A percentile compares a stretch with the other conserved stretches of the same genome.
Evolutionary conservation across 2,329 filamentous ascomycete species (phyloP).

Genomic region (Bipolaris victoriae): DNA sequence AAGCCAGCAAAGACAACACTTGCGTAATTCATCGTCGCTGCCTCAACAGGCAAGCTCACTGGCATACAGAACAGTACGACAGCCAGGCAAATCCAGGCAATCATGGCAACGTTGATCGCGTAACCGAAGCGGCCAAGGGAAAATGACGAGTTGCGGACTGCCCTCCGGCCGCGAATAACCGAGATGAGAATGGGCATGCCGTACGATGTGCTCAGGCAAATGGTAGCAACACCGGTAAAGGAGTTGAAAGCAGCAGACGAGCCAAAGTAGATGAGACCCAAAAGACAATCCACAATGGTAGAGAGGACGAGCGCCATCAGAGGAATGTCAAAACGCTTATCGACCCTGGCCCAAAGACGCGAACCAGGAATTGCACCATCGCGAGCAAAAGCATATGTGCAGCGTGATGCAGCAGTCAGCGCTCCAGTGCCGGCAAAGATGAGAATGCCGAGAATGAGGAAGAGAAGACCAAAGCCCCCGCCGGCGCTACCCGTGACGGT

Average conservation of each 20-base stretch:
- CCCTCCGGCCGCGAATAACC: constrained; percentile 68
- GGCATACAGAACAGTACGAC: constrained; percentile 80
- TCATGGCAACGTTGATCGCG: constrained; percentile 69
- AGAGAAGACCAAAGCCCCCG: constrained; percentile 76
- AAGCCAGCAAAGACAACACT: constrained; percentile 51
- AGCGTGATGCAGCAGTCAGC: constrained; percentile 74
- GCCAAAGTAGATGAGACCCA: constrained; percentile 81
- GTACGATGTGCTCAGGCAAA: constrained; percentile 77
- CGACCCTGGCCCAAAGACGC: constrained; percentile 69
- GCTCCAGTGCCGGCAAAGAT: constrained; percentile 79
- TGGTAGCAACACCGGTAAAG: constrained; percentile 80
- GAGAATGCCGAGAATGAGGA: constrained; percentile 76
- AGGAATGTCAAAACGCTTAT: constrained; percentile 70
- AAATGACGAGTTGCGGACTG: constrained; percentile 69
- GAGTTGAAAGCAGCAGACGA: constrained; percentile 78
- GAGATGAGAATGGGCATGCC: constrained; percentile 76
- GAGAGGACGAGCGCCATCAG: constrained; percentile 73
- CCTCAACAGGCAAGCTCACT: constrained; percentile 51
- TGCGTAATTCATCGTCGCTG: constrained; percentile 53
- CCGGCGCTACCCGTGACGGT: constrained; percentile 73
- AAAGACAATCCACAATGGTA: constrained; percentile 69
- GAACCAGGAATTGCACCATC: constrained; percentile 77
- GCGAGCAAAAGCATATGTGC: constrained; percentile 77
- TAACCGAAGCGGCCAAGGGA: constrained; percentile 73
- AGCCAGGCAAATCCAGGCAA: constrained; percentile 74